Percentiles rank a stretch among this genome's conserved stretches.
Evolutionary conservation across 768 basidiomycete genomes (phyloP).

Genomic region (Gyrodon lividus): DNA sequence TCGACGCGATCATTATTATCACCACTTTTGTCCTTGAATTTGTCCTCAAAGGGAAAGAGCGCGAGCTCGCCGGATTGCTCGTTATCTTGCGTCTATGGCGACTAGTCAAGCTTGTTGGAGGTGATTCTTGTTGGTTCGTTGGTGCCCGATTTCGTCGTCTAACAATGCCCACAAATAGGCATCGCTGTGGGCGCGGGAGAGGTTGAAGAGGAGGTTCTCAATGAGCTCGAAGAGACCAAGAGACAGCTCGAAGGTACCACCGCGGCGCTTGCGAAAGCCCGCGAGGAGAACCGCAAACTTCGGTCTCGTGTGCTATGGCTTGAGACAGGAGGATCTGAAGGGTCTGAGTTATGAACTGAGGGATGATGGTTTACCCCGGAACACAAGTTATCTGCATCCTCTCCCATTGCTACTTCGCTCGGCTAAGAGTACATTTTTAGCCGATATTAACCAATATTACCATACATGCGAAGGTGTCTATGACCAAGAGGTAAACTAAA

Average conservation of each 20-base stretch:
- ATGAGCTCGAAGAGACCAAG: slow-evolving; percentile 49
- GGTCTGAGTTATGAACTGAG: slow-evolving; percentile 29
- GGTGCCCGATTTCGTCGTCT: background rate
- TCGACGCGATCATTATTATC: slow-evolving; percentile 70
- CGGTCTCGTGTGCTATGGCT: slow-evolving; percentile 37
- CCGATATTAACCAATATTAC: slow-evolving; percentile 6
- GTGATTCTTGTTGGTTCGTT: slow-evolving; percentile 27
- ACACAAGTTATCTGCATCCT: no score
- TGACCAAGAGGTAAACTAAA: background rate
- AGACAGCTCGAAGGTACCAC: slow-evolving; percentile 46
- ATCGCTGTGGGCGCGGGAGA: slow-evolving; percentile 77
- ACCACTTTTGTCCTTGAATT: slow-evolving; percentile 75
- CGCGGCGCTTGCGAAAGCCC: slow-evolving; percentile 42
- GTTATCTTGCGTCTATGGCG: slow-evolving; percentile 80
- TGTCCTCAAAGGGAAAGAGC: slow-evolving; percentile 61
- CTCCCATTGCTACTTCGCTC: background rate
- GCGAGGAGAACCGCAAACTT: slow-evolving; percentile 56
- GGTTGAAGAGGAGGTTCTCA: slow-evolving; percentile 52
- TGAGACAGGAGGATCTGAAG: slow-evolving; percentile 36
- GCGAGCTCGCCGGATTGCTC: slow-evolving; percentile 69
- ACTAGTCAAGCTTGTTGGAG: slow-evolving; percentile 71
- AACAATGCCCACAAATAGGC: slow-evolving; percentile 42
- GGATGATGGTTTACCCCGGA: background rate
- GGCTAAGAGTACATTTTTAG: slow-evolving; percentile 1
- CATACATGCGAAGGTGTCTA: background rate